Base-by-base conservation (phyloP, 2,329 filamentous ascomycete species). In the Stagonosporopsis chrysanthemi region DNA sequence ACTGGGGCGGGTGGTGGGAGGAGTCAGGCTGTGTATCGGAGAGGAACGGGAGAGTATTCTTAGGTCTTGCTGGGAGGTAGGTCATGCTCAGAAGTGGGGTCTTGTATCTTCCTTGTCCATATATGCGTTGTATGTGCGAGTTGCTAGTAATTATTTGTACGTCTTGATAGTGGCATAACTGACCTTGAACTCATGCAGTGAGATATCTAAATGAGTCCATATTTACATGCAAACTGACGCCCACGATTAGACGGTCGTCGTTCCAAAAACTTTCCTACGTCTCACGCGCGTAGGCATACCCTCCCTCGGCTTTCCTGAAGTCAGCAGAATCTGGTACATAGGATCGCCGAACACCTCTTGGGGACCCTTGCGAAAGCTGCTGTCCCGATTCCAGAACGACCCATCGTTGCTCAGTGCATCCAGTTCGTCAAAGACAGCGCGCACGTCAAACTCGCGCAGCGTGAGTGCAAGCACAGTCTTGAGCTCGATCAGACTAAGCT, bases 371-470 rank as follows among this genome's bases (percentile, higher is more conserved):
- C 52, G 61, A 11, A 52, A 60, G 19, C 45, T 60, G 6, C 33
- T 23, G 39, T 66, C 64, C 48, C 46, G 8, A 12, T 7, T 31
- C 29, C 29, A 31, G 29, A 31, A 31, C 29, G 29, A 12, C 11
- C 29, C 29, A 31, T 31, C 29, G 12, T 58, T 44, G 11, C 35
- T 50, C 28, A 69, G 35, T 11, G 38, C 24, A 4, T 52, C 49
- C 33, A 62, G 23, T 28, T 66, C 63, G 38, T 59, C 62, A 44
- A 61, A 68, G 0, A 52, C 56, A 24, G 50, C 42, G 19, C 40
- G 55, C 8, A 77, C 54, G 12, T 73, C 65, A 48, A 67, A 74
- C 14, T 64, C 59, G n/a, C 69, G 40, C n/a, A 67, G 23, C 4
- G 64, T 66, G 26, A 68, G 52, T 19, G 58, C 68, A 15, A 75